Evolutionary conservation across 768 basidiomycete species (phyloP).

Genomic region (Pilatotrama ljubarskyi): DNA sequence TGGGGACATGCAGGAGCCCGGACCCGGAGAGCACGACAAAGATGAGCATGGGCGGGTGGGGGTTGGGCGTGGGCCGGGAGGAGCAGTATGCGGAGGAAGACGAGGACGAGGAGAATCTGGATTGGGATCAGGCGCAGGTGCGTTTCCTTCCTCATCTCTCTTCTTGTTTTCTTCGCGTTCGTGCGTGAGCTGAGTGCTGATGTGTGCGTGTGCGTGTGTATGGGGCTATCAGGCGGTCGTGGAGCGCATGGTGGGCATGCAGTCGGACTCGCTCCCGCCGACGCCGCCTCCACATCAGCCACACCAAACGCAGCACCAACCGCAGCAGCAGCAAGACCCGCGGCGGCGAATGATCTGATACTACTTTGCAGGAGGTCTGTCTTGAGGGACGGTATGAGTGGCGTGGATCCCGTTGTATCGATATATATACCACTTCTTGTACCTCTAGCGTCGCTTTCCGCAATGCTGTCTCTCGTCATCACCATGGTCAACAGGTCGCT

Average conservation of each 20-base stretch:
- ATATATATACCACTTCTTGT: no score
- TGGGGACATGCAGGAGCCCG: constrained; percentile 47
- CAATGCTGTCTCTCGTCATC: no score
- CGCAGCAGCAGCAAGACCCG: no score
- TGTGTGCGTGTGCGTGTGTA: no score
- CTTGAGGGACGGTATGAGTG: no score
- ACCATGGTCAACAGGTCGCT: no score
- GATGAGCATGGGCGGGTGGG: constrained; percentile 72
- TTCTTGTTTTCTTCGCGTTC: neutral
- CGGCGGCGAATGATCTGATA: no score
- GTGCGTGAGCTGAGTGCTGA: neutral
- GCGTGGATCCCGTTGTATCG: no score
- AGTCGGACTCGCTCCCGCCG: constrained; percentile 4
- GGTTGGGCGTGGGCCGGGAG: constrained; percentile 59
- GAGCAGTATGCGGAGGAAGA: constrained; percentile 45
- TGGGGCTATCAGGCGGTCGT: constrained; percentile 27
- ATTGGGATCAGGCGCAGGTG: constrained; percentile 75
- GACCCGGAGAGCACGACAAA: constrained; percentile 44
- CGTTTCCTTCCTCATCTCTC: constrained; percentile 6
- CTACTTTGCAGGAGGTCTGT: no score
- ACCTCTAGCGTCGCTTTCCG: no score
- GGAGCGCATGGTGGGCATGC: constrained; percentile 36
- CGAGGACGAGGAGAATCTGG: constrained; percentile 62
- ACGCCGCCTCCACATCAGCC: neutral
- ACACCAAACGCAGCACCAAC: neutral